Conservation (phyloP, 805 yeast genomes). For the Danielozyma ontarioensis region DNA sequence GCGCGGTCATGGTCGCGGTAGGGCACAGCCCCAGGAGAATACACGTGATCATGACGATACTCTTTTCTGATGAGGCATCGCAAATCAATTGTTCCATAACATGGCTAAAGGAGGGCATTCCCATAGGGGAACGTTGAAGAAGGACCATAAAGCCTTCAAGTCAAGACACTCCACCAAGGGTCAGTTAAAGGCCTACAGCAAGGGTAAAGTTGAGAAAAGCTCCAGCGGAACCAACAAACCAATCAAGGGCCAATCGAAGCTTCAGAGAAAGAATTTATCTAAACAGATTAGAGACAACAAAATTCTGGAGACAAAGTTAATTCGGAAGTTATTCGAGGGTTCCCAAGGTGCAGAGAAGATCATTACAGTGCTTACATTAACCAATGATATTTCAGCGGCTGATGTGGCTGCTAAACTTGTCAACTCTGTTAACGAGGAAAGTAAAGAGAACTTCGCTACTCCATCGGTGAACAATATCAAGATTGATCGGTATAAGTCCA, state of each 20-base stretch:
- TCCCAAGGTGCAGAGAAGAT: constrained; percentile 76
- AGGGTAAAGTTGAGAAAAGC: constrained; percentile 83
- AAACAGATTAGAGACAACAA: constrained; percentile 75
- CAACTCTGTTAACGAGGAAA: constrained; percentile 27
- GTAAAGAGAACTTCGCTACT: constrained; percentile 18
- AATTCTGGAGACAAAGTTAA: constrained; percentile 52
- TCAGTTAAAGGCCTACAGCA: constrained; percentile 68
- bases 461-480: constrained; percentile 51
- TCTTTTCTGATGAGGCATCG: constrained; percentile 2
- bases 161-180: constrained; percentile 89
- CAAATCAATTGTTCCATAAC: not conserved
- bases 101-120: constrained; percentile 67
- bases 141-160: constrained; percentile 85
- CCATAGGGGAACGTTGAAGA: constrained; percentile 80
- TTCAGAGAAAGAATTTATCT: constrained; percentile 72
- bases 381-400: constrained; percentile 58
- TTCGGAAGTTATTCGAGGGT: constrained; percentile 75
- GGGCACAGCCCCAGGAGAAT: constrained; percentile 5
- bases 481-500: constrained; percentile 67
- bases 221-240: constrained; percentile 28
- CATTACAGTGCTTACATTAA: constrained; percentile 74
- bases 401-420: constrained; percentile 52
- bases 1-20: not conserved
- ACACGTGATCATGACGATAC: constrained; percentile 5
- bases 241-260: constrained; percentile 29